Percentiles rank a stretch among this genome's conserved stretches.
These are phyloP conservation scores for Tylopilus plumbeoviolaceoides DNA, from an alignment of 768 basidiomycete species.

Conservation along the genomic window DNA sequence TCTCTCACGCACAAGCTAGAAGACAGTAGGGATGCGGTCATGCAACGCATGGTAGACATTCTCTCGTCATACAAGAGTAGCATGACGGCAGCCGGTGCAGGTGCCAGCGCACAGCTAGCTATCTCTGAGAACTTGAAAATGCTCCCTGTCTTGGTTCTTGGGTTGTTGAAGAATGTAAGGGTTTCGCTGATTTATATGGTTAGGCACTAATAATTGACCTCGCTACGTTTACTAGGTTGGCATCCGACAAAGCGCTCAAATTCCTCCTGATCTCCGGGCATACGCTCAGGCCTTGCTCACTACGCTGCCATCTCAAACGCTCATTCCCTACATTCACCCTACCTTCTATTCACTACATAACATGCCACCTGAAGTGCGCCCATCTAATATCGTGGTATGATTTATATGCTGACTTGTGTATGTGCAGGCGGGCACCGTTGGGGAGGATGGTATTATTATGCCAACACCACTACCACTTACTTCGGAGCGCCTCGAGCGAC, in stretches of 20 bases:
- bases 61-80: slow-evolving; percentile 89
- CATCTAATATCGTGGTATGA: background rate
- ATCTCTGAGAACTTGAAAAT: slow-evolving; percentile 93
- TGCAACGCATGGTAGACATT: slow-evolving; percentile 81
- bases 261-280: slow-evolving; percentile 93
- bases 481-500: slow-evolving; percentile 91
- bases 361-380: slow-evolving; percentile 83
- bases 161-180: slow-evolving; percentile 85
- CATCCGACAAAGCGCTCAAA: slow-evolving; percentile 92
- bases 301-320: slow-evolving; percentile 83
- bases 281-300: slow-evolving; percentile 93
- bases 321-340: slow-evolving; percentile 94
- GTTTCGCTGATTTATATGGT: slow-evolving; percentile 20
- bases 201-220: background rate
- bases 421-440: slow-evolving; percentile 80
- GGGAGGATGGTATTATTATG: slow-evolving; percentile 83
- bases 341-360: slow-evolving; percentile 94
- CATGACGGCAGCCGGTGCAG: slow-evolving; percentile 91
- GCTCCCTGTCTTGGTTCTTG: slow-evolving; percentile 86
- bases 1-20: slow-evolving; percentile 82
- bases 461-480: slow-evolving; percentile 87
- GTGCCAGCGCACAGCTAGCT: slow-evolving; percentile 91
- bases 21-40: slow-evolving; percentile 81
- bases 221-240: slow-evolving; percentile 60
- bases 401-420: slow-evolving; percentile 1